These are phyloP conservation scores for Hygrophoropsis aurantiaca DNA, from an alignment of 768 basidiomycete genomes.

Conservation along the genomic window DNA sequence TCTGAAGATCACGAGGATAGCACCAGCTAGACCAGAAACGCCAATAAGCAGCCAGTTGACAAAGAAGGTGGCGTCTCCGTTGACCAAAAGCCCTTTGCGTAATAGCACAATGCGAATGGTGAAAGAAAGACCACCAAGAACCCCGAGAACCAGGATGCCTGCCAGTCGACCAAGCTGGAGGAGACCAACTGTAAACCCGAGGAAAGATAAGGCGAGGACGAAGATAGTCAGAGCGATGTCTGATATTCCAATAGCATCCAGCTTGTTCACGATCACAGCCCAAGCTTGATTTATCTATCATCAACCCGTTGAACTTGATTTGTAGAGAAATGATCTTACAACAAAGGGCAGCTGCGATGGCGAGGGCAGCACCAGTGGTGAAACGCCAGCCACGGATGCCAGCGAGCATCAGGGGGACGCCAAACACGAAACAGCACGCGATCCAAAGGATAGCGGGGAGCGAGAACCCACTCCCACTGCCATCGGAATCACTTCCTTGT, in stretches of 20 bases:
- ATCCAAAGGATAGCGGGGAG: slow-evolving; percentile 59
- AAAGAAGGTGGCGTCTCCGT: slow-evolving; percentile 31
- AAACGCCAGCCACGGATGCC: slow-evolving; percentile 59
- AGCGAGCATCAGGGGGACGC: slow-evolving; percentile 51
- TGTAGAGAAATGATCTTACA: slow-evolving; percentile 30
- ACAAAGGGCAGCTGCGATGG: slow-evolving; percentile 47
- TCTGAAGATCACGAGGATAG: slow-evolving; percentile 41
- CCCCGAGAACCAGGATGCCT: slow-evolving; percentile 46
- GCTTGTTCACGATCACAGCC: slow-evolving; percentile 61
- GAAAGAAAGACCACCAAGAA: slow-evolving; percentile 57
- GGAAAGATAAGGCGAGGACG: slow-evolving; percentile 46
- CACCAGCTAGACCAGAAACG: slow-evolving; percentile 41
- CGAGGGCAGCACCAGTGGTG: slow-evolving; percentile 55
- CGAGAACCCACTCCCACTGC: slow-evolving; percentile 50
- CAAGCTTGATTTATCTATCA: slow-evolving; percentile 42
- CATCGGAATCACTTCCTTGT: slow-evolving; percentile 61
- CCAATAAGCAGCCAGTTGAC: slow-evolving; percentile 57
- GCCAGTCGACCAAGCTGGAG: slow-evolving; percentile 49
- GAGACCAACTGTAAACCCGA: slow-evolving; percentile 54
- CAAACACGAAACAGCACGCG: slow-evolving; percentile 48
- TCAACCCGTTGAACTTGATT: background rate
- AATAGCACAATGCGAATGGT: slow-evolving; percentile 56
- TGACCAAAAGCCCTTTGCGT: slow-evolving; percentile 47
- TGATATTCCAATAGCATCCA: slow-evolving; percentile 45
- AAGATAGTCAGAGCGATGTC: slow-evolving; percentile 53